phyloP scores from a whole-genome alignment of 2,329 filamentous ascomycete genomes.

The Verticillium longisporum region DNA sequence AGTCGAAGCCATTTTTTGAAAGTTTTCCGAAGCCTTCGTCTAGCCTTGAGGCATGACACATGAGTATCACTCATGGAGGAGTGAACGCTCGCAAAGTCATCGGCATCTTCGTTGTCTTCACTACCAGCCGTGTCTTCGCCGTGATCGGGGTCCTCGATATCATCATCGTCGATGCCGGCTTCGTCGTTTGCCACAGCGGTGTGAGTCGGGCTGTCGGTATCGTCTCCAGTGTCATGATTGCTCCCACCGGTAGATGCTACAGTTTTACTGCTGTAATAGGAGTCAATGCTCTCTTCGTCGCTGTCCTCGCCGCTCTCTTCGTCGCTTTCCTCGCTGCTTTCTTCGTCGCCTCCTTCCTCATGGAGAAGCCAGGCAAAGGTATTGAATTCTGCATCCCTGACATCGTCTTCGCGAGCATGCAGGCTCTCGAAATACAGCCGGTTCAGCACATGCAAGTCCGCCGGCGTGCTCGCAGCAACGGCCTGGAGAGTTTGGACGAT shows the following conservation, averaged over 20 bases:
- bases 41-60: neutral
- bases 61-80: too few relatives aligned
- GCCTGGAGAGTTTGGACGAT: neutral
- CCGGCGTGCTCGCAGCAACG: neutral
- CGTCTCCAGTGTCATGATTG: too few relatives aligned
- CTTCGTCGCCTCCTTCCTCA: neutral
- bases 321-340: neutral
- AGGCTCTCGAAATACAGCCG: neutral
- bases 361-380: neutral
- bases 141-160: neutral
- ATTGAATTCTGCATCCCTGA: neutral
- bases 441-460: neutral
- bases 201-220: too few relatives aligned
- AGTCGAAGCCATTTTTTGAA: neutral
- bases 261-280: too few relatives aligned
- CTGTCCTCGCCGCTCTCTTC: neutral
- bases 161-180: neutral
- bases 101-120: too few relatives aligned
- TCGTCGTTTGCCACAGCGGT: neutral
- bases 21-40: neutral
- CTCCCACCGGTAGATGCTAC: too few relatives aligned
- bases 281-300: neutral
- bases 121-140: neutral
- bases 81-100: neutral
- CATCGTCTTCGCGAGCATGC: neutral